A percentile compares a stretch with the other conserved stretches of the same genome.
These are phyloP conservation scores for Neoascochyta sp. DNA, from an alignment of 2,329 filamentous ascomycete species.

Conservation along the genomic window DNA sequence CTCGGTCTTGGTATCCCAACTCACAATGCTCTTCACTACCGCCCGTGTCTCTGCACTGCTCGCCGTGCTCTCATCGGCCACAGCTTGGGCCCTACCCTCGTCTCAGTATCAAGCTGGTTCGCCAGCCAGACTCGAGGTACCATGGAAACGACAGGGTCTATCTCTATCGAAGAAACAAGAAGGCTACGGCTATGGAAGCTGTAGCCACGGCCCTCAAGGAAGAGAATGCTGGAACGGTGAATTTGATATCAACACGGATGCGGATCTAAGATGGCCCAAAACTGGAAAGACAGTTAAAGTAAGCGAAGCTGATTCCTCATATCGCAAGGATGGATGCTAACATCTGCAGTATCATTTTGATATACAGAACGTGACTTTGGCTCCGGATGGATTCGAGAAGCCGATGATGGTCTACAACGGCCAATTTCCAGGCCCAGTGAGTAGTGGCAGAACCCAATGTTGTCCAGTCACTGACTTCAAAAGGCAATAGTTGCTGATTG, in stretches of 20 bases:
- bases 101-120: background rate
- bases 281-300: constrained; percentile 40
- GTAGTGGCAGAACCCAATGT: constrained; percentile 14
- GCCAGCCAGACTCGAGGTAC: constrained; percentile 14
- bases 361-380: constrained; percentile 42
- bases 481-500: constrained; percentile 43
- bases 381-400: constrained; percentile 46
- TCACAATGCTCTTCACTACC: constrained; percentile 11
- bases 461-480: constrained; percentile 14
- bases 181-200: constrained; percentile 19
- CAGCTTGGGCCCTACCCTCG: constrained; percentile 16
- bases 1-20: constrained; percentile 4
- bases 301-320: constrained; percentile 1
- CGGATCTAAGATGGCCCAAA: constrained; percentile 42
- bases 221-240: constrained; percentile 25
- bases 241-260: constrained; percentile 44
- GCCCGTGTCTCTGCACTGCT: constrained; percentile 10
- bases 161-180: constrained; percentile 7
- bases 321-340: constrained; percentile 2
- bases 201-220: too few species aligned
- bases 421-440: constrained; percentile 47
- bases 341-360: constrained; percentile 43
- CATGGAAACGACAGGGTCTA: constrained; percentile 22
- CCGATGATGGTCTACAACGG: constrained; percentile 45
- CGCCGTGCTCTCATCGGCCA: constrained; percentile 13